Evolutionary conservation across 2,329 filamentous ascomycete species (phyloP), one percentile per base, ranked within the genome.

Genomic region (Geoglossum cookeanum): DNA sequence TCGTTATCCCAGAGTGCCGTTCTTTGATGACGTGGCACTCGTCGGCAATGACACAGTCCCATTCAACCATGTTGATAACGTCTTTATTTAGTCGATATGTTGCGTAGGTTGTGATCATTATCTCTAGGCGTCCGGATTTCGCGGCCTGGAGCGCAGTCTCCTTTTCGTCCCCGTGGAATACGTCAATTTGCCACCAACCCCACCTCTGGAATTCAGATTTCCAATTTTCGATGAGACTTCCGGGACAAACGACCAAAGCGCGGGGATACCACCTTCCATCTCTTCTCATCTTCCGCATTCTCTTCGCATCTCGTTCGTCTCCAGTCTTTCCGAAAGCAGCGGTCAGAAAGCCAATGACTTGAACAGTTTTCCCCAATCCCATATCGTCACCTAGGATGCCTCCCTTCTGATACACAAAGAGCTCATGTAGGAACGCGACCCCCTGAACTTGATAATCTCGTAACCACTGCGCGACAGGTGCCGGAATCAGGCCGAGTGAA

Each of bases 341-440:
- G 0, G 88, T 87, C 27, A 98, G 73, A 62, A 98, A 97, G 0
- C 90, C 86, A 58, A 89, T 92, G 30, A 98, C 87, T 68, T 98
- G 92, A 1, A 98, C 87, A 0, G 92, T 98, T 70, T 98, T 98
- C 0, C 92, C 92, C 35, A 98, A 70, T 22, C 92, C 92, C 92
- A 98, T 98, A 65, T 98, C 92, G 66, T 98, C 92, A 2, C 91
- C 90, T 0, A 98, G 75, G 27, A 98, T 86, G 1, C 86, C 88
- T 0, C 92, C 92, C 63, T 84, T 84, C 65, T 98, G 92, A 62
- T 87, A 91, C 3, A 96, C 84, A 66, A 97, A 97, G 27, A 87
- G 78, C 59, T 87, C 79, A 66, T 97, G 90, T 6, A 98, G 74
- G 64, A 96, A 97, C 35, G 79, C 77, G 13, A 85, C 87, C 4